These are phyloP conservation scores for Colletotrichum cereale DNA, from an alignment of 2,329 filamentous ascomycete genomes.

Conservation along the genomic window DNA sequence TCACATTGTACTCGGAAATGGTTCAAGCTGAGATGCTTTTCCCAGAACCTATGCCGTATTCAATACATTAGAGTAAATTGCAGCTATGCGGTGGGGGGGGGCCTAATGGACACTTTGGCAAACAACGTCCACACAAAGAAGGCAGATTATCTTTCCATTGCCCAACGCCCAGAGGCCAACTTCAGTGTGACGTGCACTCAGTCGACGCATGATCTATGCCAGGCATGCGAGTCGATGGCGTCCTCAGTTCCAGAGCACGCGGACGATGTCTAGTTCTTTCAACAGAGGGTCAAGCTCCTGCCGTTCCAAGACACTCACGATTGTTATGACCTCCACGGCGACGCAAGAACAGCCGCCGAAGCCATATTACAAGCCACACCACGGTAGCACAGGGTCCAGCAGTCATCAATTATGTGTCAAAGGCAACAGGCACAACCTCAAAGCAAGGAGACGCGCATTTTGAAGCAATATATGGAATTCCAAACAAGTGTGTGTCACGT, in stretches of 20 bases:
- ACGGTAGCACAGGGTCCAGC: not conserved
- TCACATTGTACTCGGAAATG: not conserved
- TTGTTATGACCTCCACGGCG: not conserved
- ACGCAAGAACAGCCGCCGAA: not conserved
- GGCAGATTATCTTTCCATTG: no score
- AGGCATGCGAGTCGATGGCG: not conserved
- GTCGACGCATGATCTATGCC: not conserved
- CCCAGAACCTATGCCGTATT: not conserved
- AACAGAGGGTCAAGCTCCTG: not conserved
- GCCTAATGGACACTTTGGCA: not conserved
- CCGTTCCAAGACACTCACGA: not conserved
- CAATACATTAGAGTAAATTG: not conserved
- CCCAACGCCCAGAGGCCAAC: not conserved
- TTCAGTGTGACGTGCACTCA: not conserved
- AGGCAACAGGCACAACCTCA: not conserved
- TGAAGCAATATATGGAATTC: not conserved
- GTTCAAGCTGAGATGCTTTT: not conserved
- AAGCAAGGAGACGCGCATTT: not conserved
- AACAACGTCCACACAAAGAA: not conserved
- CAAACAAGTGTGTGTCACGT: conserved; percentile 2
- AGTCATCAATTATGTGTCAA: not conserved
- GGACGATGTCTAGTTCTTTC: not conserved
- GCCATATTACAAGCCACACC: not conserved
- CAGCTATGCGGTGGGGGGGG: not conserved
- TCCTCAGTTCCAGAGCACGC: not conserved